These are phyloP conservation scores for Phaseolus coccineus DNA, from an alignment of 331 rosid genomes.

Conservation along the genomic window DNA sequence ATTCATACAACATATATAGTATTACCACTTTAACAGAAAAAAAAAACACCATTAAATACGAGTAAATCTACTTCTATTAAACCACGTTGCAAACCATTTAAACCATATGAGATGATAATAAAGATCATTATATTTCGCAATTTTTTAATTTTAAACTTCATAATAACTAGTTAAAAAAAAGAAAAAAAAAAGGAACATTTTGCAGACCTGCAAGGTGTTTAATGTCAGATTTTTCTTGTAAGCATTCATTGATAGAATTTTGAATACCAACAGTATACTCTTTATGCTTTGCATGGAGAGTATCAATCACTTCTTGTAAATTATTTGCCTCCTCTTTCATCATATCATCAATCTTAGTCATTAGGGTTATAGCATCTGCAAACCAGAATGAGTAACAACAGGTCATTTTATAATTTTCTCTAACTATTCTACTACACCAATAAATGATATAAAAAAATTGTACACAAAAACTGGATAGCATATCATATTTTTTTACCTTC, in stretches of 20 bases:
- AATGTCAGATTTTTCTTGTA: conserved; percentile 66
- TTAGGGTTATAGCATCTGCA: conserved; percentile 71
- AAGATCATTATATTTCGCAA: conserved; percentile 20
- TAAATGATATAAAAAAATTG: conserved; percentile 10
- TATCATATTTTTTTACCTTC: conserved; percentile 69
- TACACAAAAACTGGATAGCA: conserved; percentile 36
- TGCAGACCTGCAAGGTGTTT: conserved; percentile 71
- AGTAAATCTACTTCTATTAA: conserved; percentile 15
- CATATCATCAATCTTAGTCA: conserved; percentile 85
- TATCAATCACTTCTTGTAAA: conserved; percentile 61
- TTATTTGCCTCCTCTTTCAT: conserved; percentile 73
- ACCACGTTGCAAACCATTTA: conserved; percentile 12
- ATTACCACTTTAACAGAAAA: conserved; percentile 3
- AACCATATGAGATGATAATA: conserved; percentile 20
- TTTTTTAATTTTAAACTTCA: neutral
- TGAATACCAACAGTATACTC: conserved; percentile 67
- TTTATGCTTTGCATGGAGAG: conserved; percentile 72
- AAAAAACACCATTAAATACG: neutral
- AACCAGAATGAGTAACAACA: conserved; percentile 46
- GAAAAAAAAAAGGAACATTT: conserved; percentile 37
- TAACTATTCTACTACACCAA: conserved; percentile 35
- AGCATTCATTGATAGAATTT: conserved; percentile 53
- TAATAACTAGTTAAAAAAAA: conserved; percentile 25
- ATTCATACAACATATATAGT: neutral
- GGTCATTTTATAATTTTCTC: conserved; percentile 38